phyloP scores from a whole-genome alignment of 2,329 filamentous ascomycete species.

The Beauveria pseudobassiana region DNA sequence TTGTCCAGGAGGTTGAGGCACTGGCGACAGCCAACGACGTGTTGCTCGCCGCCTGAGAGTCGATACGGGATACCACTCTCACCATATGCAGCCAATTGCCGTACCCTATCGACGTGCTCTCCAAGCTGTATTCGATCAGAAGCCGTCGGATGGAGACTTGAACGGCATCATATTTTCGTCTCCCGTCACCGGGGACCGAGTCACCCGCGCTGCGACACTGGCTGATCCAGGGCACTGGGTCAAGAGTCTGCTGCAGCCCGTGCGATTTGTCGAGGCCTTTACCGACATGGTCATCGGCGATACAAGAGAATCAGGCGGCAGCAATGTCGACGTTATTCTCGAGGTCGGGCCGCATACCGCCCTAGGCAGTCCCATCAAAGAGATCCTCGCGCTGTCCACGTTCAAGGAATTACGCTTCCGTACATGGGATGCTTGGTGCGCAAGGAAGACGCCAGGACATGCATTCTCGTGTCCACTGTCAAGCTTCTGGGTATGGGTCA shows the following conservation, averaged over 20 bases:
- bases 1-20: too few species aligned
- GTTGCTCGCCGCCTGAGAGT: not conserved
- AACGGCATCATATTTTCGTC: not conserved
- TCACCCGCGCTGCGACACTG: too few species aligned
- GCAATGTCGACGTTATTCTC: not conserved
- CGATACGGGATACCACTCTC: slow-evolving; percentile 12
- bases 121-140: too few species aligned
- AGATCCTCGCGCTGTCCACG: not conserved
- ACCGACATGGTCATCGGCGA: not conserved
- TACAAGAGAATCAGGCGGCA: not conserved
- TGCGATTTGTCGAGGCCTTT: not conserved
- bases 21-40: not conserved
- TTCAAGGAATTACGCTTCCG: too few species aligned
- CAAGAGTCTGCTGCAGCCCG: not conserved
- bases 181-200: not conserved
- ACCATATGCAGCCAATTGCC: slow-evolving; percentile 11
- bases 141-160: too few species aligned
- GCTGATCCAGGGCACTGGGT: not conserved
- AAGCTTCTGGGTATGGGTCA: too few species aligned
- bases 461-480: too few species aligned
- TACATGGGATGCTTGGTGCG: too few species aligned
- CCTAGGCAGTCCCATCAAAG: not conserved
- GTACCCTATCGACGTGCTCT: not conserved
- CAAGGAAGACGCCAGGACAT: too few species aligned
- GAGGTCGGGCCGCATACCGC: not conserved